Conservation (phyloP, 139 green algal genomes). For the Pleodorina starrii region DNA sequence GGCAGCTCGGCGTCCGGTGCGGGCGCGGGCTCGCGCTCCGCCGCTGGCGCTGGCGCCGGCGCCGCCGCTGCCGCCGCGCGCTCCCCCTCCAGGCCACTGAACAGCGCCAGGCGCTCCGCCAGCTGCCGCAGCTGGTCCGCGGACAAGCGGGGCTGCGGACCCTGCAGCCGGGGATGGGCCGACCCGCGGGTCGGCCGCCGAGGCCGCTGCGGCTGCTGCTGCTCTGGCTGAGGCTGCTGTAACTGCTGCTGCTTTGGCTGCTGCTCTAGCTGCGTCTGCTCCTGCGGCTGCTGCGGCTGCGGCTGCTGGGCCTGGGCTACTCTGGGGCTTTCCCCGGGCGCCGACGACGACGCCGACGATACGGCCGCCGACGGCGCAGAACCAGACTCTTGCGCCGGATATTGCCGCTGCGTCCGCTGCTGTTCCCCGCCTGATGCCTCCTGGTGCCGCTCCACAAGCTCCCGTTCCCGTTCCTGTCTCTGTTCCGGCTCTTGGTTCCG, state of each 20-base stretch:
- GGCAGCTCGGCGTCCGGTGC: too few species aligned
- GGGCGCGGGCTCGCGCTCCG: too few species aligned
- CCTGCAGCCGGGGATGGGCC: neutral
- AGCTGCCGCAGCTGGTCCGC: slow-evolving; percentile 14
- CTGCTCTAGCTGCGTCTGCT: neutral
- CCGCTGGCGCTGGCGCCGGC: too few species aligned
- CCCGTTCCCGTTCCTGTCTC: neutral
- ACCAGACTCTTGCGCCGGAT: too few species aligned
- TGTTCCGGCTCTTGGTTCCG: neutral
- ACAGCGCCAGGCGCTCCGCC: slow-evolving; percentile 20
- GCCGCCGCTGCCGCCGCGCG: neutral
- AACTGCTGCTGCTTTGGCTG: neutral
- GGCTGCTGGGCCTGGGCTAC: neutral
- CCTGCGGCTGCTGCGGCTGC: neutral
- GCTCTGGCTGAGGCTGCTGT: neutral
- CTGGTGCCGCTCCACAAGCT: too few species aligned
- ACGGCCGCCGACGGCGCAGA: too few species aligned
- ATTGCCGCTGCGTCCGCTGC: too few species aligned
- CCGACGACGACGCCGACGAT: too few species aligned
- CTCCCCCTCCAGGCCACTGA: neutral
- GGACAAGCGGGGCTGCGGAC: neutral
- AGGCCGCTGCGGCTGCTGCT: neutral
- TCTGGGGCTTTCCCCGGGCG: too few species aligned
- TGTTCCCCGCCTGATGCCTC: too few species aligned
- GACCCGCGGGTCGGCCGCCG: neutral